Percentiles rank a stretch among this genome's conserved stretches.
Conservation (phyloP, 2,329 filamentous ascomycete species). For the Aaosphaeria pasadenensis region DNA sequence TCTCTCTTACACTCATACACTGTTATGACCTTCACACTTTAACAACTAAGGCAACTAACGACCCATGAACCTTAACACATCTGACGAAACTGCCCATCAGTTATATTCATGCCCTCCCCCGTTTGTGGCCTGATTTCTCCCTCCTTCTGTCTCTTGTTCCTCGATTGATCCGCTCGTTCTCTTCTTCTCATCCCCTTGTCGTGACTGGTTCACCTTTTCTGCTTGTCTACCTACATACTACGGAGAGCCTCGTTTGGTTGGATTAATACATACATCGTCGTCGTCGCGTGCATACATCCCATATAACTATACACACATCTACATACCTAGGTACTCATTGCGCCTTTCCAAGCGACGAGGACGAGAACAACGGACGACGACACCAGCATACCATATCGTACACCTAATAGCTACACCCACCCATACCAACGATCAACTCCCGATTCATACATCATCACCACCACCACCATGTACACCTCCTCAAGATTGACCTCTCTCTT, state of each 20-base stretch:
- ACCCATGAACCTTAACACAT: too few species aligned
- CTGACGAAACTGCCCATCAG: too few species aligned
- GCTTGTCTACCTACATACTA: too few species aligned
- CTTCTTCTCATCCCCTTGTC: not conserved
- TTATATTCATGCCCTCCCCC: not conserved
- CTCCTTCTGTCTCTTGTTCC: not conserved
- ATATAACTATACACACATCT: not conserved
- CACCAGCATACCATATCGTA: too few species aligned
- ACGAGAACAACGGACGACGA: too few species aligned
- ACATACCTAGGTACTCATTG: too few species aligned
- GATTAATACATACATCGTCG: not conserved
- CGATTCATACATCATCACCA: not conserved
- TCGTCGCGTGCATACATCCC: not conserved
- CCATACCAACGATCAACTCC: not conserved
- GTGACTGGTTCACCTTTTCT: not conserved
- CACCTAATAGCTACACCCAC: not conserved
- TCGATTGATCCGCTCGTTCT: not conserved
- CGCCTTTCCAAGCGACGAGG: too few species aligned
- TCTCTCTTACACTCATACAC: too few species aligned
- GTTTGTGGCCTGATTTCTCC: not conserved
- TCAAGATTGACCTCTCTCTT: constrained; percentile 26
- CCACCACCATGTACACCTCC: not conserved
- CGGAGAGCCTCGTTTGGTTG: not conserved
- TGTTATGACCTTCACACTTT: too few species aligned
- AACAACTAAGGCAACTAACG: too few species aligned